Evolutionary conservation across 2,329 filamentous ascomycete genomes (phyloP).

Genomic region (Penicillium occitanis): DNA sequence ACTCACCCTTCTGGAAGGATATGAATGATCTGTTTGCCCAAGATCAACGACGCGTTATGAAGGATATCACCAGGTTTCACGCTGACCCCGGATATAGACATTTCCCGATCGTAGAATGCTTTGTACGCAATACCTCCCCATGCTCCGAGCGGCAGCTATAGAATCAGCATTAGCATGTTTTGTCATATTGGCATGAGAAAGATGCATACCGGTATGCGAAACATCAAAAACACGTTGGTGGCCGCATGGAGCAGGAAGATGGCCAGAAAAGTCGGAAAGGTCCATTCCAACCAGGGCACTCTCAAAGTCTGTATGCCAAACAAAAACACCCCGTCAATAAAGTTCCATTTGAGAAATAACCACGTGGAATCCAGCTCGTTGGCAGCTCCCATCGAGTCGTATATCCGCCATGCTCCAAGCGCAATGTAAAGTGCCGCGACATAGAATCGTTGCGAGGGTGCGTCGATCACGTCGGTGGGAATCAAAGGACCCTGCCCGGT

Average conservation of each 20-base stretch:
- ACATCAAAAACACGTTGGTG: constrained; percentile 86
- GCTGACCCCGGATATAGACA: constrained; percentile 88
- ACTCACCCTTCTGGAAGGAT: constrained; percentile 86
- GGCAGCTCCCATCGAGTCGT: constrained; percentile 78
- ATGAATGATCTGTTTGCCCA: constrained; percentile 96
- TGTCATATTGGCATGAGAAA: neutral
- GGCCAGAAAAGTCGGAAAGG: constrained; percentile 68
- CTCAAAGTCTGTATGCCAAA: constrained; percentile 82
- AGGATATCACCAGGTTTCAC: constrained; percentile 86
- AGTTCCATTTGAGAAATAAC: constrained; percentile 91
- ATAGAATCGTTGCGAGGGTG: constrained; percentile 86
- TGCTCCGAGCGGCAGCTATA: constrained; percentile 68
- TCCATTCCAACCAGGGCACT: constrained; percentile 96
- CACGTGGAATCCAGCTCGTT: constrained; percentile 84
- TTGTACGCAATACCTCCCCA: constrained; percentile 73
- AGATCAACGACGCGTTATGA: constrained; percentile 88
- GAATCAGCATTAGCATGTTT: neutral
- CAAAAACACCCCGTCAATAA: constrained; percentile 80
- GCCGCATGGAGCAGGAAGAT: constrained; percentile 71
- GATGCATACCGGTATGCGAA: constrained; percentile 70
- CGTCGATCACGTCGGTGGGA: constrained; percentile 77
- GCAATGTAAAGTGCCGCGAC: constrained; percentile 74
- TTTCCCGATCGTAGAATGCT: constrained; percentile 85
- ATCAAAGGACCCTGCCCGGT: constrained; percentile 63
- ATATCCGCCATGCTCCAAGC: constrained; percentile 78